phyloP scores from a whole-genome alignment of 495 filamentous ascomycete species.

The Xylaria castorea region DNA sequence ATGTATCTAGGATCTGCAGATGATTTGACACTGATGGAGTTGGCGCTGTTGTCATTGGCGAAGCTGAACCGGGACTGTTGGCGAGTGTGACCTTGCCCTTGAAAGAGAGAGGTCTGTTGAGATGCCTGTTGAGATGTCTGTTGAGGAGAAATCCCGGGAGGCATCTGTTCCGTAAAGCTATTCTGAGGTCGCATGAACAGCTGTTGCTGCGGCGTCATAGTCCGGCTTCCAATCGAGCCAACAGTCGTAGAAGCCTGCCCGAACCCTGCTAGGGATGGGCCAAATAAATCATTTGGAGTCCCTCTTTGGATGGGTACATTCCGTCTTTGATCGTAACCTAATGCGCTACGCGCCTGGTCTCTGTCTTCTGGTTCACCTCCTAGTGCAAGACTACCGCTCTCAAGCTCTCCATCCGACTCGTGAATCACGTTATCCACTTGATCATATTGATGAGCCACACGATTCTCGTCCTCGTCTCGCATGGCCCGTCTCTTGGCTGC shows the following conservation, averaged over 20 bases:
- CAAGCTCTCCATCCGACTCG: constrained; percentile 60
- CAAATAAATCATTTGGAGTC: constrained; percentile 60
- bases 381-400: constrained; percentile 82
- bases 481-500: constrained; percentile 76
- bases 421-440: constrained; percentile 44
- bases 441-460: constrained; percentile 67
- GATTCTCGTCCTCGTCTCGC: constrained; percentile 70
- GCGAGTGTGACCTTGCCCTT: constrained; percentile 79
- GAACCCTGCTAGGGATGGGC: constrained; percentile 58
- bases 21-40: constrained; percentile 76
- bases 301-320: constrained; percentile 73
- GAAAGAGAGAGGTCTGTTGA: constrained; percentile 64
- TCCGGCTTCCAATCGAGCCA: constrained; percentile 65
- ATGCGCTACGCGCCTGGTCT: constrained; percentile 58
- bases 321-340: constrained; percentile 58
- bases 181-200: constrained; percentile 66
- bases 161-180: constrained; percentile 64
- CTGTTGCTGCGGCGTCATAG: constrained; percentile 79
- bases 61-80: constrained; percentile 91
- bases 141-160: constrained; percentile 51
- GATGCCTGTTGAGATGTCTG: constrained; percentile 26
- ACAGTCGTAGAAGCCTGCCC: constrained; percentile 57
- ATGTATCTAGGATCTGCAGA: constrained; percentile 83
- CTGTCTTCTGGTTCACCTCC: constrained; percentile 90
- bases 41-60: constrained; percentile 68